Percentiles rank a stretch among this genome's conserved stretches.
These are phyloP conservation scores for Athelia sp. DNA, from an alignment of 1,284 basidiomycete species.

Conservation along the genomic window DNA sequence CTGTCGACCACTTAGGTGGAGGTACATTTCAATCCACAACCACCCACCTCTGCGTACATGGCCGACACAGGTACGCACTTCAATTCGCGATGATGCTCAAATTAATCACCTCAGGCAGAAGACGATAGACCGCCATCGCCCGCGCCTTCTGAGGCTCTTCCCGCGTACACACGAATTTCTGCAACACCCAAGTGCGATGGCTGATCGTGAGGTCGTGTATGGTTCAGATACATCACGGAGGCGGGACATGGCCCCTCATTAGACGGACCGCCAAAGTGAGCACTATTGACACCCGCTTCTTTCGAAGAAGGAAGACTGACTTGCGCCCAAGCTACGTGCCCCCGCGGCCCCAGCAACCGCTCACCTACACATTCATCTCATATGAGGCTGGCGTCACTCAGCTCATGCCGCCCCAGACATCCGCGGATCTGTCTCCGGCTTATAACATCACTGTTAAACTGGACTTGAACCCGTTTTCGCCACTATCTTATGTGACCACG, in stretches of 20 bases:
- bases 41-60: too few species aligned
- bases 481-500: constrained; percentile 36
- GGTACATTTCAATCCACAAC: too few species aligned
- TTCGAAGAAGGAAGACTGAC: neutral
- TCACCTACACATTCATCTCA: constrained; percentile 32
- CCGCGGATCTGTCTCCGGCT: constrained; percentile 21
- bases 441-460: constrained; percentile 37
- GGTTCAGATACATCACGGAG: neutral
- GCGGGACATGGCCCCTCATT: neutral
- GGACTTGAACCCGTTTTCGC: constrained; percentile 39
- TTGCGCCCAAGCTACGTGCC: constrained; percentile 8
- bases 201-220: neutral
- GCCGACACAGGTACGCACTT: too few species aligned
- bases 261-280: neutral
- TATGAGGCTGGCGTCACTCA: constrained; percentile 26
- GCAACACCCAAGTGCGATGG: neutral
- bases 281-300: too few species aligned
- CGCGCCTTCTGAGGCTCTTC: neutral
- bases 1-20: too few species aligned
- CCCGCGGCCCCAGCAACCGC: constrained; percentile 24
- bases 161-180: neutral
- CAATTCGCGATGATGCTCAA: too few species aligned
- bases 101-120: neutral
- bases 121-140: neutral
- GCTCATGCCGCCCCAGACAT: constrained; percentile 25